Conservation (phyloP, 2,329 filamentous ascomycete genomes). For the Ceratocystis cubensis region DNA sequence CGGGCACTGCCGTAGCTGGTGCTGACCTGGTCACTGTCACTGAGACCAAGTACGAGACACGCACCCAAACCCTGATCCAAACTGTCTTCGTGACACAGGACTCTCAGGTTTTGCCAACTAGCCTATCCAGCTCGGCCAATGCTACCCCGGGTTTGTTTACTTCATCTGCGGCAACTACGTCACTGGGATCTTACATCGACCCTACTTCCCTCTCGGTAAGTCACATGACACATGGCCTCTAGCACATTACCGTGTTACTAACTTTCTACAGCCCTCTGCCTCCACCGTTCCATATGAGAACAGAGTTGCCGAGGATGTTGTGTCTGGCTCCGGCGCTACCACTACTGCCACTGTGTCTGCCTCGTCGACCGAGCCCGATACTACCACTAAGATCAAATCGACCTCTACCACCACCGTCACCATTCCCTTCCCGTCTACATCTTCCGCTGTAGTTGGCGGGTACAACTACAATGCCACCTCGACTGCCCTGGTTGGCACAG, state of each 20-base stretch:
- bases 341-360: neutral
- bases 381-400: constrained; percentile 9
- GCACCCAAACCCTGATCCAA: constrained; percentile 9
- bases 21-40: neutral
- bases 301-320: neutral
- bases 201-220: neutral
- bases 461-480: constrained; percentile 2
- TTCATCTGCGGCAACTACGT: neutral
- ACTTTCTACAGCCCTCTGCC: neutral
- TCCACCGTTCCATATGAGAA: neutral
- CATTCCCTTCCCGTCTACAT: constrained; percentile 7
- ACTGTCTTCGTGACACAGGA: constrained; percentile 9
- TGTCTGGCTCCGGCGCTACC: neutral
- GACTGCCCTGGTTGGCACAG: neutral
- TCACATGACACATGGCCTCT: neutral
- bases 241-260: neutral
- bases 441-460: neutral
- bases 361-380: constrained; percentile 9
- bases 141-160: neutral
- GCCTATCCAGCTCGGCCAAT: neutral
- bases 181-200: neutral
- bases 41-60: constrained; percentile 1
- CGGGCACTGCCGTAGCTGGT: neutral
- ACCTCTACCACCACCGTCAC: constrained; percentile 8
- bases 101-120: neutral